A percentile compares a stretch with the other conserved stretches of the same genome.
Evolutionary conservation across 805 yeast genomes (phyloP).

Genomic region (Candida arabinofermentans): DNA sequence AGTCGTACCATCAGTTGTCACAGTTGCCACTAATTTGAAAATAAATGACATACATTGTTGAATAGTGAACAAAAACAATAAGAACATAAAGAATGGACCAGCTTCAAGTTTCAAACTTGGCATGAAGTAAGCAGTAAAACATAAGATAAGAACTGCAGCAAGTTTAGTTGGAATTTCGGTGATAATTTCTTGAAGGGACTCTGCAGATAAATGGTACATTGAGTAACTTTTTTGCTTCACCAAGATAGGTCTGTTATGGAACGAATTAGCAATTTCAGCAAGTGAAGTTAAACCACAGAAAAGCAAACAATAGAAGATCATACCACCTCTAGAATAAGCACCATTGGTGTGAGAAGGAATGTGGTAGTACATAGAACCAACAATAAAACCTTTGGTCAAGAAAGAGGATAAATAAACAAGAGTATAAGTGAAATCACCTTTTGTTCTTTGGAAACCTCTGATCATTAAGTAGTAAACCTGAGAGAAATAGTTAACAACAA

Average conservation of each 20-base stretch:
- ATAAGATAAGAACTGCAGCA: slow-evolving; percentile 46
- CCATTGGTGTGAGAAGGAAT: slow-evolving; percentile 48
- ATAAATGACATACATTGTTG: slow-evolving; percentile 51
- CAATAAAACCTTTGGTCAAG: slow-evolving; percentile 52
- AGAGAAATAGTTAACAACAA: slow-evolving; percentile 39
- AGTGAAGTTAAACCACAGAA: slow-evolving; percentile 60
- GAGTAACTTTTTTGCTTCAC: slow-evolving; percentile 63
- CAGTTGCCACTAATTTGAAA: slow-evolving; percentile 50
- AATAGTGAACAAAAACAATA: slow-evolving; percentile 36
- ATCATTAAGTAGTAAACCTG: slow-evolving; percentile 49
- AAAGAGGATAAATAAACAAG: slow-evolving; percentile 51
- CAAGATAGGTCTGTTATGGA: slow-evolving; percentile 56
- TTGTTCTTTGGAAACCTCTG: slow-evolving; percentile 56
- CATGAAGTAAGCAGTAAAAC: slow-evolving; percentile 48
- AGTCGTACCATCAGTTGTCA: slow-evolving; percentile 48
- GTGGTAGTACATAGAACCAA: slow-evolving; percentile 57
- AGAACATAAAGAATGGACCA: slow-evolving; percentile 51
- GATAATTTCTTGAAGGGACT: slow-evolving; percentile 56
- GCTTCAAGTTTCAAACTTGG: slow-evolving; percentile 47
- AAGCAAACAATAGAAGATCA: slow-evolving; percentile 55
- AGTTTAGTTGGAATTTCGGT: slow-evolving; percentile 58
- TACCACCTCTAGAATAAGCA: slow-evolving; percentile 59
- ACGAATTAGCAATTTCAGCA: slow-evolving; percentile 59
- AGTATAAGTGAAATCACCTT: slow-evolving; percentile 57
- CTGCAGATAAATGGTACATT: slow-evolving; percentile 61